A percentile compares a stretch with the other conserved stretches of the same genome.
Conservation (phyloP, 768 basidiomycete genomes). For the Imleria badia region DNA sequence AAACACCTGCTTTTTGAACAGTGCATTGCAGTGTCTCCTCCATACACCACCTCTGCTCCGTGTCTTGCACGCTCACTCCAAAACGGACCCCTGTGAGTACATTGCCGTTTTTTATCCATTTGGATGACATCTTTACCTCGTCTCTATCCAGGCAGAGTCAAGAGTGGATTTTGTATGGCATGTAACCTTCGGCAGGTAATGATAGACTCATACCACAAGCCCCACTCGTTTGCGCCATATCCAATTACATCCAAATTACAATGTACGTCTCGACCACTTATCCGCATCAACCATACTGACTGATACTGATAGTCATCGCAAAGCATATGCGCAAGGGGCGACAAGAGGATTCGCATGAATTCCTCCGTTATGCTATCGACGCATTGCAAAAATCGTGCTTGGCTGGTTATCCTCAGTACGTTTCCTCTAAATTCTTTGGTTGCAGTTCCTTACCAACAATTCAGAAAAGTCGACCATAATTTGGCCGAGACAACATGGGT, state of each 20-base stretch:
- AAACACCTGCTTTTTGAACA: slow-evolving; percentile 97
- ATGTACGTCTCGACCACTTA: slow-evolving; percentile 43
- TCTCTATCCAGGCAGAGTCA: slow-evolving; percentile 38
- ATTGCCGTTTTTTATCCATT: background rate
- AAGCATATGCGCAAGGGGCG: slow-evolving; percentile 88
- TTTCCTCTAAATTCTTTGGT: slow-evolving; percentile 9
- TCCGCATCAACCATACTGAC: slow-evolving; percentile 4
- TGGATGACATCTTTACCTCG: slow-evolving; percentile 6
- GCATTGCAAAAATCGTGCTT: slow-evolving; percentile 85
- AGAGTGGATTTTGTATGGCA: slow-evolving; percentile 70
- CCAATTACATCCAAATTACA: slow-evolving; percentile 67
- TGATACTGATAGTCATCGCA: slow-evolving; percentile 66
- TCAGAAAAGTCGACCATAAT: slow-evolving; percentile 67
- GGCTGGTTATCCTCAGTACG: slow-evolving; percentile 69
- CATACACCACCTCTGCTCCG: slow-evolving; percentile 88
- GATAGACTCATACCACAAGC: slow-evolving; percentile 47
- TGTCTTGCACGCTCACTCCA: slow-evolving; percentile 51
- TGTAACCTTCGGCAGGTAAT: slow-evolving; percentile 66
- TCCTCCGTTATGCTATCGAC: slow-evolving; percentile 92
- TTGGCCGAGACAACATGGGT: slow-evolving; percentile 90
- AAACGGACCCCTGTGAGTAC: slow-evolving; percentile 57
- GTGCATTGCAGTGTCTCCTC: slow-evolving; percentile 87
- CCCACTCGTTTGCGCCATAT: slow-evolving; percentile 58
- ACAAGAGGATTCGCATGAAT: slow-evolving; percentile 98
- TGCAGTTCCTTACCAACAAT: slow-evolving; percentile 11